Base-by-base conservation (phyloP, 306 rosid species). In the Cicer pinnatifidum region DNA sequence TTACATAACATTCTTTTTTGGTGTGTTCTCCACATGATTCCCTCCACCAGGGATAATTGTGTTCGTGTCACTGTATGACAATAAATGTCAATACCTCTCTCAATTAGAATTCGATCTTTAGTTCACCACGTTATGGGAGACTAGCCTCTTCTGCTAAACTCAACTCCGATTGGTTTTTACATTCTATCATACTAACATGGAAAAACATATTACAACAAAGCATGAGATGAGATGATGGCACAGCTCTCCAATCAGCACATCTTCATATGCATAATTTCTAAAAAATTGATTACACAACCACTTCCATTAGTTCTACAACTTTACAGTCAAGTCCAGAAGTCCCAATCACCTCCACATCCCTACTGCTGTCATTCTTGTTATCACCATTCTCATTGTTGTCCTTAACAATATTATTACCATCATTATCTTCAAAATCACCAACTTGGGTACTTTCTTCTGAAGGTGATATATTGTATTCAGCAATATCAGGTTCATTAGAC, bases 1-100 rank as follows among this genome's bases (percentile, higher is more conserved):
- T 71, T 86, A 91, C 96, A 87, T 52, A 85, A 89, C 96, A 87
- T 62, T 54, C 81, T 68, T 28, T 28, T 28, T 28, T 28, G 3
- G 0, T 23, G 28, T 23, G 28, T 23, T 23, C 28, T 2, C 28
- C 33, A 28, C 33, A 28, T 17, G 4, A 28, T 28, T 28, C 33
- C 3, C 33, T 28, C 33, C 33, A 28, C 33, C 4, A 1, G 33
- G 4, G 33, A 28, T 28, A 28, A 28, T 28, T 28, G 2, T 28
- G 33, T 28, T 28, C 0, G 33, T 3, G 33, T 3, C 33, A 28
- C 4, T 28, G 33, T 28, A 28, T 28, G 33, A 28, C 33, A 28
- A 28, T 28, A 28, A 28, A 28, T 28, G 33, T 3, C 4, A 28
- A 28, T 4, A 28, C 33, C 33, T 28, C 4, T 28, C 33, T 28